Percentiles rank a stretch among this genome's conserved stretches.
These are phyloP conservation scores for Grosmannia serpens DNA, from an alignment of 2,329 filamentous ascomycete species.

Conservation along the genomic window DNA sequence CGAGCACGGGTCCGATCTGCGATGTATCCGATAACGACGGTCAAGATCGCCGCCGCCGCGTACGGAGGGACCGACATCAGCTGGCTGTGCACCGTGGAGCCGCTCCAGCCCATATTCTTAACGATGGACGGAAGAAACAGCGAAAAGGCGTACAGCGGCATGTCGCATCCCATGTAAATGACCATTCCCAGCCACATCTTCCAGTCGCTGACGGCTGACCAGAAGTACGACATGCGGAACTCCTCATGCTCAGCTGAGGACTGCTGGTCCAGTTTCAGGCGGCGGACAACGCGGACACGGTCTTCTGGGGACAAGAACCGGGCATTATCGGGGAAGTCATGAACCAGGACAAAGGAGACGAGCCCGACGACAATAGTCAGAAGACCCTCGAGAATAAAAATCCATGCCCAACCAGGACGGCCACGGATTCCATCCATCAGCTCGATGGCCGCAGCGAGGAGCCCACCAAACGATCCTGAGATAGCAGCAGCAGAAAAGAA, in stretches of 20 bases:
- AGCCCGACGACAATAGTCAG: conserved; percentile 54
- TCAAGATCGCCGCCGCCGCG: conserved; percentile 57
- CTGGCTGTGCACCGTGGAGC: conserved; percentile 47
- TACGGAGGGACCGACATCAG: conserved; percentile 68
- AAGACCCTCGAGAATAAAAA: conserved; percentile 56
- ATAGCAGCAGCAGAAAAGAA: conserved; percentile 73
- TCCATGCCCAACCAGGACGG: conserved; percentile 45
- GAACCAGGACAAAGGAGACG: conserved; percentile 59
- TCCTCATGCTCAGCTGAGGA: conserved; percentile 55
- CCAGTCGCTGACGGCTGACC: conserved; percentile 61
- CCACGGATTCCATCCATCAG: conserved; percentile 51
- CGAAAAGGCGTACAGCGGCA: conserved; percentile 40
- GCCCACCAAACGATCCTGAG: conserved; percentile 61
- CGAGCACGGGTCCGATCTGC: conserved; percentile 65
- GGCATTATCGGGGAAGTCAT: conserved; percentile 68
- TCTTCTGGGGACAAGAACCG: conserved; percentile 57
- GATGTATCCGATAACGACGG: conserved; percentile 57
- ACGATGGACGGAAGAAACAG: conserved; percentile 49
- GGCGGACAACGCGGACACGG: conserved; percentile 53
- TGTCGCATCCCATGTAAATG: conserved; percentile 35
- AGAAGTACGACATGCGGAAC: conserved; percentile 61
- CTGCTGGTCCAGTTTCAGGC: conserved; percentile 58
- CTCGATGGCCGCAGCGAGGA: conserved; percentile 57
- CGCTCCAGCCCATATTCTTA: conserved; percentile 25
- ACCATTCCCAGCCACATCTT: conserved; percentile 50